Base-by-base conservation (phyloP, 495 filamentous ascomycete species). In the Trichodelitschia bisporula region DNA sequence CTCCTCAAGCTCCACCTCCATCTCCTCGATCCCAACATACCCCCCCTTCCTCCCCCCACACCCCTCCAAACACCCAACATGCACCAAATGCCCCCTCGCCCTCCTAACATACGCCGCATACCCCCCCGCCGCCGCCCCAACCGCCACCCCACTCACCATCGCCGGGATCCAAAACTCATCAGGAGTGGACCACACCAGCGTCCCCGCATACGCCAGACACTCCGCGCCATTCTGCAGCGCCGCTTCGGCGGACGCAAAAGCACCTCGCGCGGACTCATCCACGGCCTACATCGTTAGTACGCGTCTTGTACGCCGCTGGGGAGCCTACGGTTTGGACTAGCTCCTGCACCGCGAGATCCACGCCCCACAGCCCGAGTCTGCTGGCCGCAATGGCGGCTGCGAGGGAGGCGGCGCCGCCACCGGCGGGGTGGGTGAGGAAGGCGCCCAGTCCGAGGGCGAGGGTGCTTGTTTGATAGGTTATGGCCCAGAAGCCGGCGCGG, bases 211-310 rank as follows among this genome's bases (percentile, higher is more conserved):
- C 0, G 71, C 65, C 0, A 62, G 36, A 21, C 77, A 50, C 42
- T 79, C 72, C 36, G 74, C 76, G 3, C 59, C 27, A 36, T 68
- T 77, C 45, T 77, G 72, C 5, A 62, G 50, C 0, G 67, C 53
- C 17, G 58, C 50, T 41, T 79, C 72, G 4, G 60, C 55, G 0
- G 66, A 40, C 0, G 72, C 77, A 40, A 79, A 77, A 0, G 53
- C 37, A 3, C 64, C 70, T 14, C 72, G 56, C 21, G 37, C 33
- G 3, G 27, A 30, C 3, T 31, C 36, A n/a, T 41, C 61, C 62
- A 29, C 26, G 5, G 6, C 26, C 26, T 29, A 16, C 15, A 17
- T 3, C 19, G 29, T 15, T 24, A 31, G 20, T 28, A 20, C 28
- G 16, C 12, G 4, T 12, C 4, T 10, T 19, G 26, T 11, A 26